These are phyloP conservation scores for Hemileccinum impolitum DNA, from an alignment of 768 basidiomycete species.

Conservation along the genomic window DNA sequence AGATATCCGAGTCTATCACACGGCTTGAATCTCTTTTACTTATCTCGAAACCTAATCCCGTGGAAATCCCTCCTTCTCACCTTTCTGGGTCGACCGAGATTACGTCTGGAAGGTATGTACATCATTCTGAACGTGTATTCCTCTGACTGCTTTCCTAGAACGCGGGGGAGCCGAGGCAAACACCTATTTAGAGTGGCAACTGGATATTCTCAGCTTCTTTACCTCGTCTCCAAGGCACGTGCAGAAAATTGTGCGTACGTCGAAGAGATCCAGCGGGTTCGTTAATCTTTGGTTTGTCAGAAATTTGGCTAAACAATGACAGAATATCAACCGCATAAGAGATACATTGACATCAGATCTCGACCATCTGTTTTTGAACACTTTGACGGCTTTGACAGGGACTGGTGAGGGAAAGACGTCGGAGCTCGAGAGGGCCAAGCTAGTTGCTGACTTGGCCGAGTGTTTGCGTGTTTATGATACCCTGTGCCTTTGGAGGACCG, in stretches of 20 bases:
- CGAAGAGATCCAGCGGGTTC: conserved; percentile 82
- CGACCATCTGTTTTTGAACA: conserved; percentile 72
- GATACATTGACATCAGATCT: conserved; percentile 84
- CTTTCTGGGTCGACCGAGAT: conserved; percentile 24
- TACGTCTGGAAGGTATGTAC: conserved; percentile 36
- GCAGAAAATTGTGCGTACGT: conserved; percentile 77
- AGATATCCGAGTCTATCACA: conserved; percentile 87
- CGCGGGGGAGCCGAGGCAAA: conserved; percentile 65
- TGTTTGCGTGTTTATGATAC: conserved; percentile 78
- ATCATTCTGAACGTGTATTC: not conserved
- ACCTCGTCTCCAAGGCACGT: conserved; percentile 81
- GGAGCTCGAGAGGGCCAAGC: conserved; percentile 64
- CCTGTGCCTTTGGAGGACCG: conserved; percentile 79
- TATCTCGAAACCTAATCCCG: conserved; percentile 47
- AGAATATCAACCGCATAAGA: conserved; percentile 83
- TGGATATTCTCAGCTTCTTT: conserved; percentile 91
- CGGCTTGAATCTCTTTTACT: conserved; percentile 84
- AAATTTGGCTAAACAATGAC: conserved; percentile 19
- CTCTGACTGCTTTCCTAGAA: conserved; percentile 35
- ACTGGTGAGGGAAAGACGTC: conserved; percentile 47
- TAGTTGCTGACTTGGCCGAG: conserved; percentile 66
- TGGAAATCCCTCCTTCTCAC: conserved; percentile 31
- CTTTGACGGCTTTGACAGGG: conserved; percentile 49
- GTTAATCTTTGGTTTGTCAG: conserved; percentile 26
- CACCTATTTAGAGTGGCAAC: conserved; percentile 81